Conservation (phyloP, 495 filamentous ascomycete genomes). For the Penicillium chermesinum region DNA sequence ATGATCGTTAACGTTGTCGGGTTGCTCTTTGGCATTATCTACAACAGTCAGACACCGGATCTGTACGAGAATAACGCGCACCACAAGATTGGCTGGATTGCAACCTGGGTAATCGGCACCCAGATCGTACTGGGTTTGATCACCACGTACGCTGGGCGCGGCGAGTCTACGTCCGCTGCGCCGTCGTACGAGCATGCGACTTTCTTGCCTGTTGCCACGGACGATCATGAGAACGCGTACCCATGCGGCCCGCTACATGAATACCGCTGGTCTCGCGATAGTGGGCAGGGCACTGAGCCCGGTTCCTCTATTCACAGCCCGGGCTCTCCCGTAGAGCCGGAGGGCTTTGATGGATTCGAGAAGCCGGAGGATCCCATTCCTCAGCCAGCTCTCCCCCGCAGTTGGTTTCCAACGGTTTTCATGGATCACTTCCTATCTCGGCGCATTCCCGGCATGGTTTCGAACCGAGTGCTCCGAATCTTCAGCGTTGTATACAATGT, state of each 20-base stretch:
- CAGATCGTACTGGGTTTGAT: slow-evolving; percentile 68
- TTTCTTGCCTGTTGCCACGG: slow-evolving; percentile 65
- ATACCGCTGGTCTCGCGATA: slow-evolving; percentile 75
- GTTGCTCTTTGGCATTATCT: slow-evolving; percentile 66
- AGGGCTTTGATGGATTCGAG: slow-evolving; percentile 50
- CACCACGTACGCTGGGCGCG: slow-evolving; percentile 43
- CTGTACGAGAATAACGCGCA: slow-evolving; percentile 86
- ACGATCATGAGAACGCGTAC: slow-evolving; percentile 55
- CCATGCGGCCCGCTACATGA: slow-evolving; percentile 35
- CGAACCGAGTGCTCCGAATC: slow-evolving; percentile 54
- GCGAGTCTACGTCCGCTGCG: slow-evolving; percentile 22
- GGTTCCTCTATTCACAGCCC: slow-evolving; percentile 63
- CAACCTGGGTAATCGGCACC: slow-evolving; percentile 62
- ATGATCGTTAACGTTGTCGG: slow-evolving; percentile 65
- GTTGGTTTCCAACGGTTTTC: slow-evolving; percentile 41
- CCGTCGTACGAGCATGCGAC: slow-evolving; percentile 37
- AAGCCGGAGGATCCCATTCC: slow-evolving; percentile 47
- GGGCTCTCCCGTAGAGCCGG: slow-evolving; percentile 51
- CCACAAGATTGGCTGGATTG: slow-evolving; percentile 82
- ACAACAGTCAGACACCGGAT: slow-evolving; percentile 79
- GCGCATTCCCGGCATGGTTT: slow-evolving; percentile 53
- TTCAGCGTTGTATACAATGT: slow-evolving; percentile 53
- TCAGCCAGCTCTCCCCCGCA: slow-evolving; percentile 25
- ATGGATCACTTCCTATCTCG: slow-evolving; percentile 44
- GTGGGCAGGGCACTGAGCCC: slow-evolving; percentile 80